phyloP scores from a whole-genome alignment of 1,284 basidiomycete species.

The Cystobasidiaceae sp. region DNA sequence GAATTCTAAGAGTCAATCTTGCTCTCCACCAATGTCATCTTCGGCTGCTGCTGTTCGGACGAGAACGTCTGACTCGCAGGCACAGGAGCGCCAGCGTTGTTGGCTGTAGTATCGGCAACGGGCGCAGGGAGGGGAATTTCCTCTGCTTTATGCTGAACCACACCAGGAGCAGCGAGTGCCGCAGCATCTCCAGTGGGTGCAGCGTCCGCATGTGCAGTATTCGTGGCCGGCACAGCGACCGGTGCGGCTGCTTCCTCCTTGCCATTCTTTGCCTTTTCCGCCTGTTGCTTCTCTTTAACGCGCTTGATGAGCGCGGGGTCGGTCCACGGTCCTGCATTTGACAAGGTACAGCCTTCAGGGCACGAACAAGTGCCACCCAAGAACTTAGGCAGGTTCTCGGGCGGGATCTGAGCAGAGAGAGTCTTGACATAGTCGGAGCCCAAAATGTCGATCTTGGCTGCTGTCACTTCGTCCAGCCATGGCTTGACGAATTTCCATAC shows the following conservation, averaged over 20 bases:
- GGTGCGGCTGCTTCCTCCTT: background rate
- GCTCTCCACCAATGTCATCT: constrained; percentile 24
- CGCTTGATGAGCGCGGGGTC: constrained; percentile 32
- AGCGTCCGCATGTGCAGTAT: background rate
- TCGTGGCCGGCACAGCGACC: background rate
- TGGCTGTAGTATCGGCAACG: background rate
- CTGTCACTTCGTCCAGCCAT: constrained; percentile 93
- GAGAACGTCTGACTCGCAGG: background rate
- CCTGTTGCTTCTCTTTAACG: constrained; percentile 8
- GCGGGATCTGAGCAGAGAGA: constrained; percentile 72
- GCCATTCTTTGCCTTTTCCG: background rate
- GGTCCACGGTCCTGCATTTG: constrained; percentile 93
- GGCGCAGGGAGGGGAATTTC: background rate
- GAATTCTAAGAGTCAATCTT: constrained; percentile 1
- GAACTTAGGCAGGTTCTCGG: constrained; percentile 74
- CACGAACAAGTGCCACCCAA: constrained; percentile 82
- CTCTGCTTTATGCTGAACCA: background rate
- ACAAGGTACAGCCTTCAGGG: constrained; percentile 72
- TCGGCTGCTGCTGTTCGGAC: background rate
- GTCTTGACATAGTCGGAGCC: constrained; percentile 54
- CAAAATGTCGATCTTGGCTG: constrained; percentile 78
- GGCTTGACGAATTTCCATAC: constrained; percentile 87
- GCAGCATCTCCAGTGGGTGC: background rate
- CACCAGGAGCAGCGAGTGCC: background rate
- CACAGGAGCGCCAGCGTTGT: background rate